A percentile compares a stretch with the other conserved stretches of the same genome.
Conservation (phyloP, 306 rosid genomes). For the Vicia villosa region DNA sequence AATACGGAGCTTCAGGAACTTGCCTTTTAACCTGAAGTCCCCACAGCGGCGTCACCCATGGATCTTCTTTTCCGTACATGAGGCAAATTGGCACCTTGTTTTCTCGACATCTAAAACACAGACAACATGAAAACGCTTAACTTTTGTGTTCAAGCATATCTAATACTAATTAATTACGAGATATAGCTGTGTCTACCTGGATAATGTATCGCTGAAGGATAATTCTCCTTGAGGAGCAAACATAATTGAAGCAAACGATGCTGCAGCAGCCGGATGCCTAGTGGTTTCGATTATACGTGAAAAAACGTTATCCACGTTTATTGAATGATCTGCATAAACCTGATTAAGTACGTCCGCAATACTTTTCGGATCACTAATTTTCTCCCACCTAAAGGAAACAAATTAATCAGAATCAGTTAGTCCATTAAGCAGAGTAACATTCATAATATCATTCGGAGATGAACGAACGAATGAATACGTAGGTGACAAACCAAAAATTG, state of each 20-base stretch:
- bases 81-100: conserved; percentile 74
- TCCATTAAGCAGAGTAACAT: too few relatives aligned
- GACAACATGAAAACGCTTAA: conserved; percentile 24
- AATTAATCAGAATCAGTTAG: background rate
- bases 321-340: conserved; percentile 89
- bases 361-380: conserved; percentile 80
- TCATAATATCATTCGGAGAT: background rate
- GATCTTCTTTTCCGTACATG: conserved; percentile 95
- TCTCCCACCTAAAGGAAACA: conserved; percentile 77
- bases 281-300: conserved; percentile 74
- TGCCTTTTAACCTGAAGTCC: conserved; percentile 70
- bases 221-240: conserved; percentile 85
- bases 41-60: conserved; percentile 96
- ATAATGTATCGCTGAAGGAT: conserved; percentile 71
- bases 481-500: background rate
- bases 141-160: conserved; percentile 9
- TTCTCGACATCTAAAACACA: conserved; percentile 55
- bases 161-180: background rate
- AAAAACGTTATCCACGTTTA: conserved; percentile 73
- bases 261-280: conserved; percentile 95
- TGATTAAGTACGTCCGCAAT: conserved; percentile 79
- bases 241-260: conserved; percentile 96
- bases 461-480: background rate
- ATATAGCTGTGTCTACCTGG: conserved; percentile 51
- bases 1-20: conserved; percentile 86